Evolutionary conservation across 257 asterid species (phyloP).

Genomic region (Rhazya stricta): DNA sequence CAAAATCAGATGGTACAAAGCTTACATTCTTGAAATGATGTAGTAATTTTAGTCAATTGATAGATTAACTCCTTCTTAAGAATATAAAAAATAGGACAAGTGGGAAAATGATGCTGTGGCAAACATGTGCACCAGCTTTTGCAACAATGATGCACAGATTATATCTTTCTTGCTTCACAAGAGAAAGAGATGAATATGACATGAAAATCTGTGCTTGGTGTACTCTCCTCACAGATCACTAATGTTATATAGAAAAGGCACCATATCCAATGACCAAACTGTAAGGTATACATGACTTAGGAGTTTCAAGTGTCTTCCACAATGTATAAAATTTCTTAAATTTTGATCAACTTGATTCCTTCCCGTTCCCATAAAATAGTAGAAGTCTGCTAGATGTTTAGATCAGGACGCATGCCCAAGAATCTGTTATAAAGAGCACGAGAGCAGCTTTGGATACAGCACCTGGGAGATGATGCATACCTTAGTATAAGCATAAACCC

Average conservation of each 20-base stretch:
- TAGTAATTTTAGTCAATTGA: neutral
- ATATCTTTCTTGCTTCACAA: neutral
- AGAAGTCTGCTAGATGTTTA: neutral
- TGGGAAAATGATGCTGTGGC: neutral
- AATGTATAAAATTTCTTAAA: neutral
- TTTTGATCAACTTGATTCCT: neutral
- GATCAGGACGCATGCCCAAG: neutral
- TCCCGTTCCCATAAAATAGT: neutral
- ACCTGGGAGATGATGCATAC: slow-evolving; percentile 23
- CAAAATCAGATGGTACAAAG: neutral
- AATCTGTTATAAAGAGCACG: neutral
- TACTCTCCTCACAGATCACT: neutral
- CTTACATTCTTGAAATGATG: neutral
- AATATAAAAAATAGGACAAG: neutral
- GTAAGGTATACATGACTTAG: neutral
- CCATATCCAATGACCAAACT: neutral
- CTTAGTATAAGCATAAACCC: slow-evolving; percentile 97
- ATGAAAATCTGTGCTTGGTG: neutral
- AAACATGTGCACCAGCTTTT: neutral
- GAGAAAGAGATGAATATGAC: neutral
- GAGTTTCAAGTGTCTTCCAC: neutral
- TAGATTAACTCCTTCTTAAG: neutral
- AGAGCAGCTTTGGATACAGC: neutral
- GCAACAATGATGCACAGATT: neutral
- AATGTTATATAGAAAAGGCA: neutral